Base-by-base conservation (phyloP, 179 eudicot genomes). In the Spergularia azorica region DNA sequence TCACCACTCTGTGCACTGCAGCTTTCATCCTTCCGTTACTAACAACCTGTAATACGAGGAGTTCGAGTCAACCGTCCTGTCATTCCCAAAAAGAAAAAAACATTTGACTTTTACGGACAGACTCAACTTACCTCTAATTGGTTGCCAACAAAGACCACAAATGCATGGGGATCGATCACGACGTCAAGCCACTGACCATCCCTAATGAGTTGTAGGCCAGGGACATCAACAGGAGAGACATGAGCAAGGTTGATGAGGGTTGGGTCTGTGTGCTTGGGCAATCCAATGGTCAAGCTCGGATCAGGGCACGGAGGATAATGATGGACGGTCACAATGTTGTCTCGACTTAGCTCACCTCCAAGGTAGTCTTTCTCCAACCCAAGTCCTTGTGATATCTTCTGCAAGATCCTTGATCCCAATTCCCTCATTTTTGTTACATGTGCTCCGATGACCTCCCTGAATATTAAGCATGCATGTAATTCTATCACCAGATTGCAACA, bases 21-120 rank as follows among this genome's bases (percentile, higher is more conserved):
- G 87, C 86, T 32, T 26, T 80, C 48, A 89, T 46, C 81, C 41
- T 85, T n/a, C 81, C 86, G 60, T 89, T 87, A 21, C 89, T 89
- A 0, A 87, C 77, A 61, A 87, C 61, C 92, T 88, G 60, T 76
- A 75, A 11, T 1, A 60, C 41, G 9, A 7, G 12, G 65, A 8
- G 9, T 26, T 26, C 32, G 10, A 57, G 16, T 5, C 61, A 57
- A 6, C 20, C 16, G 0, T 9, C 2, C 6, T 13, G 6, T 57
- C 18, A 4, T 13, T 10, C n/a, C 16, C 6, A 57, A 4, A 57
- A 14, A 13, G 4, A 4, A 0, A 4, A 9, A 2, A 57, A 57
- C 18, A 57, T 57, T 57, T 57, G 13, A 63, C 11, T 21, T 57
- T 57, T 57, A 15, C 18, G 18, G 16, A 0, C 6, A 4, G 12